Base-by-base conservation (phyloP, 345 rosid genomes). In the Citrus reticulata region DNA sequence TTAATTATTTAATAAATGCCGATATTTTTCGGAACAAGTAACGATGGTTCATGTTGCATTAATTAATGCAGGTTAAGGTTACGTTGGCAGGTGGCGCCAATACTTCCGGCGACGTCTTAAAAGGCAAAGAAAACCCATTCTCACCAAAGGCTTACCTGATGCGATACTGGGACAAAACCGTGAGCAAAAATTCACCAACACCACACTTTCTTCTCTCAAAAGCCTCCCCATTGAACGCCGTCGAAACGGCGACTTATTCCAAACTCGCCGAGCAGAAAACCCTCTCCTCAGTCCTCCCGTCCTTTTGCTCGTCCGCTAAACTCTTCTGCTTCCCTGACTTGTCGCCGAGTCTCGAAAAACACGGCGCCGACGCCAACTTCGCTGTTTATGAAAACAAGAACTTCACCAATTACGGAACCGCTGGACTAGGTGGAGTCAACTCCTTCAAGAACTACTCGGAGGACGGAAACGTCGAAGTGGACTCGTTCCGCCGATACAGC, bases 81-180 rank as follows among this genome's bases (percentile, higher is more conserved):
- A 77, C 40, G 60, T 27, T 67, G 8, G 84, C 76, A 40, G 83
- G 72, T 34, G 83, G 87, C 39, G 34, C 79, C 24, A 68, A 39
- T 40, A 81, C 77, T 6, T 74, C 80, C 79, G 83, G 87, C 27
- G 85, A 80, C 46, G 51, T 46, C 17, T 78, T 70, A 64, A 58
- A 83, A 6, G 68, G 75, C 58, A 85, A 81, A 8, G 83, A 83
- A 67, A 90, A 86, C 73, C 99, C 97, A 10, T 89, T 95, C 63
- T 87, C 97, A 2, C 97, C 99, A 0, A 92, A 87, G 66, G 95
- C 96, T 0, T 89, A 86, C 6, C 78, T 95, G 32, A 78, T 90
- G 67, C 96, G 99, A 72, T 91, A 93, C 89, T 95, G 98, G 99
- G 90, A 91, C 84, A 91, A 91, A 71, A 87, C 85, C 85, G 85